Evolutionary conservation across 805 yeast species (phyloP), one percentile per base, ranked within the genome.

Genomic region (Saccharomycopsis sp.): DNA sequence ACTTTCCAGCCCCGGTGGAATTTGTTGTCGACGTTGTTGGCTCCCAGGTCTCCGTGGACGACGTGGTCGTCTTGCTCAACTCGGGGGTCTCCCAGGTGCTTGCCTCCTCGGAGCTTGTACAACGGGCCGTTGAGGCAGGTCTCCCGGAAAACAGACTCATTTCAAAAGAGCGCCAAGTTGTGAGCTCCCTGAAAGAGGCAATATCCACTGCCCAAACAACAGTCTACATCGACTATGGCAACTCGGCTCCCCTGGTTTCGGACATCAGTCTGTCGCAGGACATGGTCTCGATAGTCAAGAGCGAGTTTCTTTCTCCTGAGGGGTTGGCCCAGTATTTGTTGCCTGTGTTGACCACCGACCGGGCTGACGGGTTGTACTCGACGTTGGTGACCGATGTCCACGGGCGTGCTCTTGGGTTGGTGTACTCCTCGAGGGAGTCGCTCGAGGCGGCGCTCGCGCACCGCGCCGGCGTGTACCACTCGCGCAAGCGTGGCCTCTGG

Each of bases 401-500:
- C 42, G 77, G 83, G 44, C 79, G 78, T 43, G 77, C 88, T 1
- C 67, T 92, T 39, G 98, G 98, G 4, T 69, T 89, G 21, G 96
- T 89, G 7, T 92, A 87, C 63, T 89, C 97, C 0, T 85, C 95
- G 0, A 62, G 62, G 31, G 87, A 81, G 52, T 84, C 95, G 25
- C 76, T 92, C 53, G 62, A 71, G 33, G 88, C 82, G 53, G 92
- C 97, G 9, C 73, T 92, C 51, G 75, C 74, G 46, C 80, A 84
- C 17, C 71, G 75, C 37, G 76, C 84, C 7, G 98, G 98, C 43
- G 95, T 92, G 2, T 92, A 92, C 62, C 96, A 82, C 60, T 85
- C 96, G 6, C 79, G 98, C 53, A 66, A 71, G 42, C 78, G 81
- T 54, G 97, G 94, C 33, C 69, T 92, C 45, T 92, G 98, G 98